These are phyloP conservation scores for Metschnikowia picachoensis DNA, from an alignment of 805 yeast species.

Conservation along the genomic window DNA sequence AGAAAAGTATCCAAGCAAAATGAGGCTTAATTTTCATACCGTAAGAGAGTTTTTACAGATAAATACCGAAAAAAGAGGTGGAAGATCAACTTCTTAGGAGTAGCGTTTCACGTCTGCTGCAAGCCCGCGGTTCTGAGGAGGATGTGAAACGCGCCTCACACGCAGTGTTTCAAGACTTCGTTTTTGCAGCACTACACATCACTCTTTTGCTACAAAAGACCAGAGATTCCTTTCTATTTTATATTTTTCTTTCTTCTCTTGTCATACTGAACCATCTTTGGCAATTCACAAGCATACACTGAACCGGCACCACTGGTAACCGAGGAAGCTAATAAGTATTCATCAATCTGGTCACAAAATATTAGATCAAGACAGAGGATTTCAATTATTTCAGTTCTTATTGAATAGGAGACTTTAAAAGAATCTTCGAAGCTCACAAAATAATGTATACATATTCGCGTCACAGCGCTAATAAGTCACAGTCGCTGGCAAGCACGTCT, in stretches of 20 bases:
- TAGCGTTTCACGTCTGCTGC: conserved; percentile 1
- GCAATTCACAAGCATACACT: neutral
- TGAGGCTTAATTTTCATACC: too few relatives aligned
- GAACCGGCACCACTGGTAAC: too few relatives aligned
- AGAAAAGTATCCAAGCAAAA: too few relatives aligned
- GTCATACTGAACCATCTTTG: neutral
- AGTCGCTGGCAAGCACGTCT: conserved; percentile 10
- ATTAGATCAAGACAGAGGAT: too few relatives aligned
- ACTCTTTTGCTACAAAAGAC: conserved; percentile 2
- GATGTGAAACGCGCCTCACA: conserved; percentile 8
- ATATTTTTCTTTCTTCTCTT: neutral
- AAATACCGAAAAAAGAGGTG: too few relatives aligned
- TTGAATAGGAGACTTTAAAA: neutral
- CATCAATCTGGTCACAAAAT: neutral
- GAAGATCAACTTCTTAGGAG: neutral
- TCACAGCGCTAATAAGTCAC: conserved; percentile 11
- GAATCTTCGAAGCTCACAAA: neutral
- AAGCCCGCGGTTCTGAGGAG: conserved; percentile 1
- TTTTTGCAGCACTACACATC: conserved; percentile 6
- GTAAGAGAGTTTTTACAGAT: too few relatives aligned
- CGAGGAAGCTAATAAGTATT: neutral
- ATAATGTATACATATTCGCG: conserved; percentile 19
- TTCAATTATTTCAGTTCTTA: too few relatives aligned
- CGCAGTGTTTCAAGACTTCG: conserved; percentile 3
- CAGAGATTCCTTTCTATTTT: neutral